Evolutionary conservation across 2,329 filamentous ascomycete species (phyloP).

Genomic region (Fusarium sp.): DNA sequence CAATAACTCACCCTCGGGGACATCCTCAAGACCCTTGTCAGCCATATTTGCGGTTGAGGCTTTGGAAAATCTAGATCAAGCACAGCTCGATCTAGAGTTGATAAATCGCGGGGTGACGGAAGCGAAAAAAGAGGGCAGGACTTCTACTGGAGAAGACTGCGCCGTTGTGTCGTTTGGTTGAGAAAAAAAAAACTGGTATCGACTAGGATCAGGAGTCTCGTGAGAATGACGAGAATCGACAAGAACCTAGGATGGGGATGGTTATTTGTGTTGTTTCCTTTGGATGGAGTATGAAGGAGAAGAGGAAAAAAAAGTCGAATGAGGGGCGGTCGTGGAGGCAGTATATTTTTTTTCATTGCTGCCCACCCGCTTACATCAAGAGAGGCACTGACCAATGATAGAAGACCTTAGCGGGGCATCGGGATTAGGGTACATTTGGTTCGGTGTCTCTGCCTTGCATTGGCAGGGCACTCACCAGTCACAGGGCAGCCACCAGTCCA

Average conservation of each 20-base stretch:
- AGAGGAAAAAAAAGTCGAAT: conserved; percentile 52
- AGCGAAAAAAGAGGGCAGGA: conserved; percentile 51
- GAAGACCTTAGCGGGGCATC: conserved; percentile 30
- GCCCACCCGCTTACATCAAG: conserved; percentile 47
- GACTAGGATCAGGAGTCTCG: conserved; percentile 63
- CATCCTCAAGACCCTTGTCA: conserved; percentile 98
- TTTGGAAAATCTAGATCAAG: conserved; percentile 74
- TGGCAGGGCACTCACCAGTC: conserved; percentile 10
- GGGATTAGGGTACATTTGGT: conserved; percentile 44
- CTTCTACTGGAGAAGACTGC: conserved; percentile 50
- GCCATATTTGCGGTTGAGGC: conserved; percentile 90
- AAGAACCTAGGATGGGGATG: conserved; percentile 55
- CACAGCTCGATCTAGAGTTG: conserved; percentile 77
- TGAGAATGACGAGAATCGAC: conserved; percentile 54
- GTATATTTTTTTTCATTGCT: conserved; percentile 52
- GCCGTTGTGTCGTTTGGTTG: conserved; percentile 36
- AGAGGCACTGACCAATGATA: conserved; percentile 38
- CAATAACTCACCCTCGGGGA: conserved; percentile 84
- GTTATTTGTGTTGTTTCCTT: conserved; percentile 45
- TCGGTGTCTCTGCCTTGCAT: conserved; percentile 9
- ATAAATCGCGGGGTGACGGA: conserved; percentile 52
- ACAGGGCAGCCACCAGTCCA: background rate
- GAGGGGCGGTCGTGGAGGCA: conserved; percentile 52
- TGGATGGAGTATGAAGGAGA: conserved; percentile 46
- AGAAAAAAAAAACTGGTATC: conserved; percentile 45